phyloP scores from a whole-genome alignment of 108 stramenopile genomes.

The Schizochytrium sp. region DNA sequence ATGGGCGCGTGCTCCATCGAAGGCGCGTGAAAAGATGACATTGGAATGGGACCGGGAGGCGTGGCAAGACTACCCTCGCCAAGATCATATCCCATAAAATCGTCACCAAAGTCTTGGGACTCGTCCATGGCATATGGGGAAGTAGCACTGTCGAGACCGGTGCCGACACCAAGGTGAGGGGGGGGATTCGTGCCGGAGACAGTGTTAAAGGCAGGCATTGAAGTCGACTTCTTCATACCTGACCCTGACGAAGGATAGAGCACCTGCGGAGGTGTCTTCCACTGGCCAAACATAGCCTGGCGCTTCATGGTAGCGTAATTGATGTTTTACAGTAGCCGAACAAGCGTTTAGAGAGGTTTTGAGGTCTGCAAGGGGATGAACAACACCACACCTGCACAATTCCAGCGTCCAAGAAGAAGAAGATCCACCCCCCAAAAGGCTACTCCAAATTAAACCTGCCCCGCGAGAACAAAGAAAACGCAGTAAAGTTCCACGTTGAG shows the following conservation, averaged over 20 bases:
- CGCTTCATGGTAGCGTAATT: constrained; percentile 17
- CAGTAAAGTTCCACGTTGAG: too few species aligned
- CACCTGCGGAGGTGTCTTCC: constrained; percentile 57
- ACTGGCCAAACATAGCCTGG: constrained; percentile 46
- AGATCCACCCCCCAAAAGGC: too few species aligned
- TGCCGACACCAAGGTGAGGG: too few species aligned
- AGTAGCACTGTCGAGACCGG: too few species aligned
- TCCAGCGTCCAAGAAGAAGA: too few species aligned
- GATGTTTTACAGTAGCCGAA: too few species aligned
- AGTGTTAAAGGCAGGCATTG: constrained; percentile 57
- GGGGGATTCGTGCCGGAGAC: background rate
- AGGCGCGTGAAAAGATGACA: background rate
- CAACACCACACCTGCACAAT: too few species aligned
- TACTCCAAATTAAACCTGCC: too few species aligned
- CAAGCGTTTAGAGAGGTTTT: too few species aligned
- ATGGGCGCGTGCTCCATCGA: background rate
- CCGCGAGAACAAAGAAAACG: too few species aligned
- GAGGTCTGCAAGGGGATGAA: too few species aligned
- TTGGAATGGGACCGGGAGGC: background rate
- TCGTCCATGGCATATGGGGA: background rate
- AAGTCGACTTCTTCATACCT: constrained; percentile 56
- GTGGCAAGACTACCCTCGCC: background rate
- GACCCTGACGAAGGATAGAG: constrained; percentile 56
- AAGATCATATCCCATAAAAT: constrained; percentile 4
- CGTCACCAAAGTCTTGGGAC: constrained; percentile 22